Percentiles rank a stretch among this genome's conserved stretches.
These are phyloP conservation scores for Lasiodiplodia sp. DNA, from an alignment of 2,329 filamentous ascomycete species.

Conservation along the genomic window DNA sequence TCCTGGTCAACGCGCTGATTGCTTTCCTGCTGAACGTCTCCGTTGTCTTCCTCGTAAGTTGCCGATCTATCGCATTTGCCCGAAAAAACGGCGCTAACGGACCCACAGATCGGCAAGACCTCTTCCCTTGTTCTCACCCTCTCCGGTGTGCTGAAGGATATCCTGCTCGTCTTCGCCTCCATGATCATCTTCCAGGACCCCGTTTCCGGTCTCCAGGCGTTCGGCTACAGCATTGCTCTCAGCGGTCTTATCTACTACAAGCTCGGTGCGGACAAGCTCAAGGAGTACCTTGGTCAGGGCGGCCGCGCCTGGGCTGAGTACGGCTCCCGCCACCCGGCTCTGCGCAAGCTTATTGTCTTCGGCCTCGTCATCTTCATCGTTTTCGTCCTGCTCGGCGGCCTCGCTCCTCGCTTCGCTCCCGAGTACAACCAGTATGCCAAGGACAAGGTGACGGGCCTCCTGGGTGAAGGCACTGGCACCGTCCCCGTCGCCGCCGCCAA, in stretches of 20 bases:
- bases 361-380: constrained; percentile 67
- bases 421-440: constrained; percentile 45
- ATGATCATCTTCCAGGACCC: constrained; percentile 83
- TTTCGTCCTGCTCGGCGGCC: constrained; percentile 70
- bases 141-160: constrained; percentile 87
- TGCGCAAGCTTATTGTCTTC: constrained; percentile 80
- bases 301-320: constrained; percentile 86
- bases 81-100: constrained; percentile 31
- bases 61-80: constrained; percentile 1
- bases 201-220: constrained; percentile 77
- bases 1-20: constrained; percentile 77
- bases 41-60: constrained; percentile 81
- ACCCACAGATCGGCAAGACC: constrained; percentile 78
- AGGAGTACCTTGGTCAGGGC: constrained; percentile 76
- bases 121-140: constrained; percentile 86
- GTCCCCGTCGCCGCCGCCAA: constrained; percentile 22
- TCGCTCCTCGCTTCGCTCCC: constrained; percentile 49
- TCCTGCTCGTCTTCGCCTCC: constrained; percentile 79
- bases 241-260: constrained; percentile 85
- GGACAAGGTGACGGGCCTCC: constrained; percentile 45
- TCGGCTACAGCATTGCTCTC: constrained; percentile 83
- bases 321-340: constrained; percentile 75
- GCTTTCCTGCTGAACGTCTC: constrained; percentile 86
- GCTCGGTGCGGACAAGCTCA: constrained; percentile 82
- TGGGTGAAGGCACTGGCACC: constrained; percentile 38